Base-by-base conservation (phyloP, 2,329 filamentous ascomycete genomes). In the Phoma sp. region DNA sequence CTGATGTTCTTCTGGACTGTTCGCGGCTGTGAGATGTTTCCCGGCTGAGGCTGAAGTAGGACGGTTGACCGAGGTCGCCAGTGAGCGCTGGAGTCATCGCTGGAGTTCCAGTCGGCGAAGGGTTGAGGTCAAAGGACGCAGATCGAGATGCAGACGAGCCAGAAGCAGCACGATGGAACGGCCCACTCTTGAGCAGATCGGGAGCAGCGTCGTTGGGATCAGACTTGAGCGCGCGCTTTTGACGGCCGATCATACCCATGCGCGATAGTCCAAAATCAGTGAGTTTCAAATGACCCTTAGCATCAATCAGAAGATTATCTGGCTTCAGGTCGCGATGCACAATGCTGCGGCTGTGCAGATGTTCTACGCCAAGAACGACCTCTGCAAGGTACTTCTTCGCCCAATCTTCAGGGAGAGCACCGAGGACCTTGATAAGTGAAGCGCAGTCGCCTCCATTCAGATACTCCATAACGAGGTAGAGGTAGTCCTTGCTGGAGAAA, bases 391-490 rank as follows among this genome's bases (percentile, higher is more conserved):
- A 99, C 73, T 96, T 98, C 79, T 96, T 96, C 3, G 91, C 92
- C 96, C 96, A 99, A 64, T 98, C 93, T 77, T 99, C 96, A 0
- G 93, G 90, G 18, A 99, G 81, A 2, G 91, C 92, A 25, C 93
- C 93, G 1, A 99, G 83, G 21, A 96, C 87, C 73, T 98, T 99
- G 78, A 98, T 95, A 47, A 99, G 81, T 5, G 95, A 96, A 42
- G 96, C 95, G 72, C 93, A 99, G 69, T 99, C 95, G 38, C 95
- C 95, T 29, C 95, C 95, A 65, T 98, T 99, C 53, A 99, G 83
- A 76, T 99, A 99, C 72, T 99, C 95, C 95, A 99, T 99, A 20
- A 99, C 95, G 54, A 99, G 83, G 72, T 98, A 99, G 20, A 99
- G 86, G 71, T 97, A 99, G 71, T 99, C 95, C 72, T 99, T 99